phyloP scores from a whole-genome alignment of 192 early-diverging fungal genomes.

The Backusella tarrabulga region DNA sequence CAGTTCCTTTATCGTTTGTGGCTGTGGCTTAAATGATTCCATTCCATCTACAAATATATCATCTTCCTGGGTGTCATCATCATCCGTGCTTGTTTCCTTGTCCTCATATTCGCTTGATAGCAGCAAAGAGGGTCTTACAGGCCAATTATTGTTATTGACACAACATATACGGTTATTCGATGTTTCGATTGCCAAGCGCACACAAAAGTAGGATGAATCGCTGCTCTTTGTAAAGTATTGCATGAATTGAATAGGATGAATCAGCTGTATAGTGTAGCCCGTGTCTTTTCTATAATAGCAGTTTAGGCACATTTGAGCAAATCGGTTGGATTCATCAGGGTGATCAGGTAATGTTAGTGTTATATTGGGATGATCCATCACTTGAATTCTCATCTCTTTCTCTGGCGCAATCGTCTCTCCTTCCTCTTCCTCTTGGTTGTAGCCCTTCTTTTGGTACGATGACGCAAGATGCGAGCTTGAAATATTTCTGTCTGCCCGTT shows the following conservation, averaged over 20 bases:
- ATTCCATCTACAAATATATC: conserved; percentile 15
- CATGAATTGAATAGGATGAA: conserved; percentile 10
- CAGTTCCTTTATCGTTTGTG: neutral
- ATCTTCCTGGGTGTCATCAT: neutral
- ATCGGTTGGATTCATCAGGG: neutral
- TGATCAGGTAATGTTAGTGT: neutral
- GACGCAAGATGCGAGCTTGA: neutral
- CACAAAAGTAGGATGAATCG: neutral
- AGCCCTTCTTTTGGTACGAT: neutral
- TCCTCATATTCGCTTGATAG: neutral
- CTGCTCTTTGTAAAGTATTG: neutral
- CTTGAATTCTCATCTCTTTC: conserved; percentile 1
- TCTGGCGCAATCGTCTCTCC: neutral
- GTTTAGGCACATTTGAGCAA: conserved; percentile 5
- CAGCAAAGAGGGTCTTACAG: neutral
- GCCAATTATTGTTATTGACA: conserved; percentile 13
- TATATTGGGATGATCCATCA: neutral
- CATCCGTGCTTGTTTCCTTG: neutral
- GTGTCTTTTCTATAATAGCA: neutral
- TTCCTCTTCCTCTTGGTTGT: neutral
- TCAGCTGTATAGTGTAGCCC: neutral
- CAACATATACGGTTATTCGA: neutral
- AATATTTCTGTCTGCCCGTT: neutral
- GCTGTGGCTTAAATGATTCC: neutral
- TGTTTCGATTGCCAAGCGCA: neutral